Evolutionary conservation across 2,329 filamentous ascomycete species (phyloP), one percentile per base, ranked within the genome.

Genomic region (Leptographium flavum): DNA sequence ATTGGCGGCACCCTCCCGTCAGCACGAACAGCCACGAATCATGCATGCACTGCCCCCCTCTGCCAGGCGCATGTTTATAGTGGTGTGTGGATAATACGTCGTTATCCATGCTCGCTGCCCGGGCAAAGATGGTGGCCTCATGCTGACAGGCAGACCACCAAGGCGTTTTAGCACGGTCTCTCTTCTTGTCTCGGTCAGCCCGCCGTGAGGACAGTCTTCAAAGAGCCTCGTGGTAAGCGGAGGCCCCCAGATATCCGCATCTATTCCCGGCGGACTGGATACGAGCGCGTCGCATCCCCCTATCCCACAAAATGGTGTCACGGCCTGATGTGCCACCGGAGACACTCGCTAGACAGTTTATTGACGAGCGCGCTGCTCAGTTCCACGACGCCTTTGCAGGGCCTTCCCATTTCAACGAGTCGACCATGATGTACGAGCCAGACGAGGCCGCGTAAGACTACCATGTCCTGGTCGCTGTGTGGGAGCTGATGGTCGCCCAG

Each of bases 321-420:
- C 37, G 8, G 8, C 3, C 14, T 10, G 23, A 39, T 17, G 17
- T 27, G 14, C 42, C 30, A 10, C 6, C 35, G n/a, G 32, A 47
- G 27, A 13, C 39, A 6, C 39, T 42, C 3, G 33, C 40, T 2
- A 19, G 38, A 15, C 31, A 45, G 22, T 51, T 49, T 25, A 47
- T 51, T 42, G 36, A 49, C n/a, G 47, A 30, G 4, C 40, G 33
- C 10, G 49, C 37, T 3, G 41, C 48, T 3, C 31, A 47, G 37
- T 46, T 49, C n/a, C 50, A 52, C 28, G 13, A 22, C n/a, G 46
- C 40, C 5, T 48, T 48, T 39, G 45, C 17, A 19, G 31, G 25
- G 2, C 42, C 46, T 4, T 44, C 44, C 5, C 7, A 21, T 21
- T 44, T 52, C 40, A 45, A 50, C 40, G 17, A 13, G 15, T 19